Base-by-base conservation (phyloP, 1,139 yeast species). In the Saccharomyces hybrid region DNA sequence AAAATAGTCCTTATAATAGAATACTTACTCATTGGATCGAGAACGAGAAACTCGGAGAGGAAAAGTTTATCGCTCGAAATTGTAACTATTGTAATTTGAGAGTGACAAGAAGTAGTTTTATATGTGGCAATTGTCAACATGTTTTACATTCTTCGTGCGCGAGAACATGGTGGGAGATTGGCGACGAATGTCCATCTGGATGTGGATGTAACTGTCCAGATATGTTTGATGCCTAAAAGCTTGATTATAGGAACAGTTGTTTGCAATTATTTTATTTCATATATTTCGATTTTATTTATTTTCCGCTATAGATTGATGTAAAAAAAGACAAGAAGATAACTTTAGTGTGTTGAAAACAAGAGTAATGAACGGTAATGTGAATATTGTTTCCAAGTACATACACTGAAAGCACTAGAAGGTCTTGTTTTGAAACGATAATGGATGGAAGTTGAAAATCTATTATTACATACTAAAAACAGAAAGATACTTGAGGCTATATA, bases 201-300 rank as follows among this genome's bases (percentile, higher is more conserved):
- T 91, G 98, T 72, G 97, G 97, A 0, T 91, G 98, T 65, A 62
- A 69, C 8, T 89, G 97, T 70, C 69, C 83, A 51, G 71, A 73
- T 2, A 50, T 57, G 44, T 66, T 60, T 53, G 66, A 64, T 52
- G 54, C 59, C n/a, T 38, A 19, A 16, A 38, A 38, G 13, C n/a
- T 38, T 38, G 7, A 38, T 38, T 4, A 38, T 19, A 9, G 3
- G 8, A 3, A 11, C 11, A 19, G 23, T 19, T 19, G 23, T 19
- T 3, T 19, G 4, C 23, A 19, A 19, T 19, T 19, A 19, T 19
- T 19, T 19, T 19, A 19, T 19, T 19, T 19, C 23, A 19, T 19
- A 19, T 19, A 19, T 19, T 19, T 19, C 4, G 23, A 19, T 19
- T 19, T 19, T 19, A 19, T 19, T 3, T 19, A 19, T 19, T 3